These are phyloP conservation scores for Pholiota microspora DNA, from an alignment of 768 basidiomycete species.

Conservation along the genomic window DNA sequence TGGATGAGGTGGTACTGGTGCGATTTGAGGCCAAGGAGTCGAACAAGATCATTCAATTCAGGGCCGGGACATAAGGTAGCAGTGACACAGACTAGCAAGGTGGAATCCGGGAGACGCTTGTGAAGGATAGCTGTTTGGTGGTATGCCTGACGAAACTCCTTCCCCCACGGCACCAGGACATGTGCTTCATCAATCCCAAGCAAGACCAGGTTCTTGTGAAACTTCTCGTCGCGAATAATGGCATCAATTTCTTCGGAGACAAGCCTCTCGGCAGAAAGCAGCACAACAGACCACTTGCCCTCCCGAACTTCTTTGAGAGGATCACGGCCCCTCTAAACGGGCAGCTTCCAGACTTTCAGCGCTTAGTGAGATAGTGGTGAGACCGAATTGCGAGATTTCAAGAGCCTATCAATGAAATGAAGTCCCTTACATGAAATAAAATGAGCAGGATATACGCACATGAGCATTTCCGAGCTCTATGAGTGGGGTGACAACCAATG, in stretches of 20 bases:
- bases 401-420: no score
- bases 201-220: conserved; percentile 15
- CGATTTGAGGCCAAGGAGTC: not conserved
- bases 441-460: no score
- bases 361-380: not conserved
- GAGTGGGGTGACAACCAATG: no score
- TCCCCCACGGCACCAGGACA: conserved; percentile 21
- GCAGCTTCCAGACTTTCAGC: not conserved
- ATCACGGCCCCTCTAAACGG: not conserved
- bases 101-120: conserved; percentile 13
- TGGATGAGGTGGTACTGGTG: not conserved
- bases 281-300: not conserved
- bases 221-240: not conserved
- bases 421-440: no score
- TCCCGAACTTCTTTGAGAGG: not conserved
- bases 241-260: not conserved
- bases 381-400: not conserved
- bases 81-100: not conserved
- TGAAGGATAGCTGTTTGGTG: conserved; percentile 15
- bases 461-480: no score
- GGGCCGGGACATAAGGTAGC: not conserved
- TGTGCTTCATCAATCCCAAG: conserved; percentile 25
- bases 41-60: not conserved
- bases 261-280: not conserved
- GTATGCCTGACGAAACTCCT: conserved; percentile 21